Base-by-base conservation (phyloP, 805 yeast genomes). In the Saccharomyces eubayanus region DNA sequence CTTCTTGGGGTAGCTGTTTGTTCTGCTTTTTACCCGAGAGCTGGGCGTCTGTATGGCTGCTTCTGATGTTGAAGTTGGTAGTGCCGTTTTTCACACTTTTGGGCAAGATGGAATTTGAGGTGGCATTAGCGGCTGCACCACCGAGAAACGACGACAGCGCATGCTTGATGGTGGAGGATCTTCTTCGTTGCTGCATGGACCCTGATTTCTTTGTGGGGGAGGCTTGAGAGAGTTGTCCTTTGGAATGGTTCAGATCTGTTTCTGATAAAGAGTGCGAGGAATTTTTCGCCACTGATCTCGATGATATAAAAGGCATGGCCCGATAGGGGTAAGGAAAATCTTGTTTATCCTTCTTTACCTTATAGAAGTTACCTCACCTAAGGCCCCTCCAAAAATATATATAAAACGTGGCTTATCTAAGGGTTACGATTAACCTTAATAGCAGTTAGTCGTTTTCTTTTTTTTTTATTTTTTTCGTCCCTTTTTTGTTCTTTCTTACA, bases 151-250 rank as follows among this genome's bases (percentile, higher is more conserved):
- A 62, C 9, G 64, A 56, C 5, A 65, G 51, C 3, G 67, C 61
- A 31, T 56, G 60, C 48, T 60, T 65, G 20, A 65, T 57, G n/a
- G 67, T 55, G 9, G 67, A 63, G 2, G 66, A 59, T 30, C 63
- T 53, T 49, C 62, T 58, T 36, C 58, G 21, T 36, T 16, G 43
- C 20, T 36, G 51, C n/a, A 49, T 48, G 20, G 53, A 47, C 47
- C 50, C 41, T 24, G 21, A 36, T 36, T 36, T 36, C 43, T 36
- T 47, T 20, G 46, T 43, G 27, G 53, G 29, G 20, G 53, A 51
- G 21, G 53, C 21, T 24, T 46, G 43, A 36, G 21, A 36, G 12
- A 24, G 24, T 21, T 36, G 43, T 36, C 24, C 11, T 8, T 10
- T n/a, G 24, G 43, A 16, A 11, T 36, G 43, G 43, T 16, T 36